Evolutionary conservation across 1,284 basidiomycete genomes (phyloP).

Genomic region (Cryptococcus deneoformans): DNA sequence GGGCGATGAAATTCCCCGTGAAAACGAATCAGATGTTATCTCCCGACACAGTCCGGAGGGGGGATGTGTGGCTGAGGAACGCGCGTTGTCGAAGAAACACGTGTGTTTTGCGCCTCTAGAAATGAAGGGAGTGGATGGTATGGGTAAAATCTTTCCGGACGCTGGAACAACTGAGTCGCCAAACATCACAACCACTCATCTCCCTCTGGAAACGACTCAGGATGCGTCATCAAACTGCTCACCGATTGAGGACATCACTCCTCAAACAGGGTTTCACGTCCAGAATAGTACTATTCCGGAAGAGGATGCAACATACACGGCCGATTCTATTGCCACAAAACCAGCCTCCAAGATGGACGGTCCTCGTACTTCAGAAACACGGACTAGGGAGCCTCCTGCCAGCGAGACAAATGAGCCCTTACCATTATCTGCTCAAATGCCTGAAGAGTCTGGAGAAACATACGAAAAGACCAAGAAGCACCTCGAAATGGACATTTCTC

Average conservation of each 20-base stretch:
- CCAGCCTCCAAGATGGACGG: neutral
- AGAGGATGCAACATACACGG: neutral
- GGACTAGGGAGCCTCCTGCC: neutral
- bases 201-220: neutral
- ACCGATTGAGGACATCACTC: neutral
- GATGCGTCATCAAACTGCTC: neutral
- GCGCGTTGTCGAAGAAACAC: slow-evolving; percentile 3
- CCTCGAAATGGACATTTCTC: neutral
- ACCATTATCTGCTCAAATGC: slow-evolving; percentile 8
- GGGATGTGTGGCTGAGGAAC: neutral
- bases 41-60: neutral
- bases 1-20: neutral
- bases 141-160: slow-evolving; percentile 4
- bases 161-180: slow-evolving; percentile 10
- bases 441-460: slow-evolving; percentile 2
- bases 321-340: too few relatives aligned
- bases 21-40: neutral
- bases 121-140: slow-evolving; percentile 12
- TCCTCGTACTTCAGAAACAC: neutral
- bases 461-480: slow-evolving; percentile 8
- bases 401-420: slow-evolving; percentile 4
- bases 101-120: slow-evolving; percentile 17
- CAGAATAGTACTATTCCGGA: neutral
- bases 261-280: neutral
- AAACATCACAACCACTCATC: slow-evolving; percentile 1